Percentiles rank a stretch among this genome's conserved stretches.
Conservation (phyloP, 208 protist species). For the Porcisia deanei region DNA sequence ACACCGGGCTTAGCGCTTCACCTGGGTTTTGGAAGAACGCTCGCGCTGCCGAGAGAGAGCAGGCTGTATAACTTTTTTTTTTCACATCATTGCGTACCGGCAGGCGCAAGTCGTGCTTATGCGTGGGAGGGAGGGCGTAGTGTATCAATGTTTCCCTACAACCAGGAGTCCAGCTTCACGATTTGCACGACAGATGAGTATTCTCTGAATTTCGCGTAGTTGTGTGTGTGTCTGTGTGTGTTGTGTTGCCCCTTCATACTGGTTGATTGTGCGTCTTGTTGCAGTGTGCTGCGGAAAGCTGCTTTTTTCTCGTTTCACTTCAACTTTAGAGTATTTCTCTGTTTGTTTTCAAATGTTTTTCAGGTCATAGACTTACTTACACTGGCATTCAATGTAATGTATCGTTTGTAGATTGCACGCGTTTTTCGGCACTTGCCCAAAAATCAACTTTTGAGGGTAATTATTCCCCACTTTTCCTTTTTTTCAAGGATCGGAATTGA, state of each 20-base stretch:
- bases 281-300: background rate
- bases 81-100: background rate
- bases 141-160: background rate
- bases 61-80: background rate
- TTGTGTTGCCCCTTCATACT: too few relatives aligned
- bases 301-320: background rate
- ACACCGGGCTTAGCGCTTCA: slow-evolving; percentile 33
- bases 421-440: too few relatives aligned
- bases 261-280: background rate
- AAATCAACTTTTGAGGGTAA: too few relatives aligned
- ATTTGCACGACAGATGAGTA: too few relatives aligned
- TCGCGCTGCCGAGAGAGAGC: slow-evolving; percentile 5
- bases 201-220: background rate
- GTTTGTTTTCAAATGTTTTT: background rate
- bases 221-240: too few relatives aligned
- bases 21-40: slow-evolving; percentile 25
- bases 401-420: too few relatives aligned
- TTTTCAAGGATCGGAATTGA: too few relatives aligned
- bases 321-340: background rate
- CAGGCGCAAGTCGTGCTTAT: background rate
- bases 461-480: too few relatives aligned
- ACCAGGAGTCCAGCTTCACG: background rate
- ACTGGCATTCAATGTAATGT: too few relatives aligned
- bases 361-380: background rate
- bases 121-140: background rate